Conservation (phyloP, 2,329 filamentous ascomycete species). For the Fusarium sublunatum region DNA sequence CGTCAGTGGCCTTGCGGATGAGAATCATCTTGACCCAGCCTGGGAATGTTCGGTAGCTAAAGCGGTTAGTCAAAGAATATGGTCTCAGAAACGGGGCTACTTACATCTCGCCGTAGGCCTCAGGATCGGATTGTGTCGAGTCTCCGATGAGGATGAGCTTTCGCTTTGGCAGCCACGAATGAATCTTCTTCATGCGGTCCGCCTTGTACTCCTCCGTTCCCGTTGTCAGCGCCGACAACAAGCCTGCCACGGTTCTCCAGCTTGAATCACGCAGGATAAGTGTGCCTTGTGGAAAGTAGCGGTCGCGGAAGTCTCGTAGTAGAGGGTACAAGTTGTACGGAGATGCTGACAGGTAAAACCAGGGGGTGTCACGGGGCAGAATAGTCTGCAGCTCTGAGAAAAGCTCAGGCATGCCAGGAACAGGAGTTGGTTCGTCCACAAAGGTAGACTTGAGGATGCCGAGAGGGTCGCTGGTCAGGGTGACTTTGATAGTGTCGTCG, state of each 20-base stretch:
- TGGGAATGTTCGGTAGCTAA: conserved; percentile 70
- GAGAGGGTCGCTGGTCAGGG: conserved; percentile 80
- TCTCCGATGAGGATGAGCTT: conserved; percentile 90
- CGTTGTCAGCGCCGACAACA: conserved; percentile 81
- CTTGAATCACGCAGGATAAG: conserved; percentile 86
- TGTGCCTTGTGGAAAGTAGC: conserved; percentile 79
- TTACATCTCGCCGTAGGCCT: conserved; percentile 86
- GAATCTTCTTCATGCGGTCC: conserved; percentile 80
- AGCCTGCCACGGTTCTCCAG: conserved; percentile 84
- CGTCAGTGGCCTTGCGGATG: conserved; percentile 84
- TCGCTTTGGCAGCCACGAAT: conserved; percentile 80
- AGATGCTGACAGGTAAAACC: conserved; percentile 94
- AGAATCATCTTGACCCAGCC: conserved; percentile 86
- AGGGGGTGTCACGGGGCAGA: conserved; percentile 71
- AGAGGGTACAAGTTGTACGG: conserved; percentile 96
- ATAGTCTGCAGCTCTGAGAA: conserved; percentile 73
- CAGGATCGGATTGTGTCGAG: conserved; percentile 90
- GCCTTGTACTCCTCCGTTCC: conserved; percentile 90
- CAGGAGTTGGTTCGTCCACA: conserved; percentile 75
- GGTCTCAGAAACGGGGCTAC: conserved; percentile 35
- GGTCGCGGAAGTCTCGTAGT: conserved; percentile 77
- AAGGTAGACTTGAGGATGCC: conserved; percentile 89
- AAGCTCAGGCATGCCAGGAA: conserved; percentile 85
- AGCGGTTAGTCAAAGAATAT: conserved; percentile 19
- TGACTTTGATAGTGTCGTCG: conserved; percentile 96